phyloP scores from a whole-genome alignment of 2,329 filamentous ascomycete species.

The Xylaria hypoxylon region DNA sequence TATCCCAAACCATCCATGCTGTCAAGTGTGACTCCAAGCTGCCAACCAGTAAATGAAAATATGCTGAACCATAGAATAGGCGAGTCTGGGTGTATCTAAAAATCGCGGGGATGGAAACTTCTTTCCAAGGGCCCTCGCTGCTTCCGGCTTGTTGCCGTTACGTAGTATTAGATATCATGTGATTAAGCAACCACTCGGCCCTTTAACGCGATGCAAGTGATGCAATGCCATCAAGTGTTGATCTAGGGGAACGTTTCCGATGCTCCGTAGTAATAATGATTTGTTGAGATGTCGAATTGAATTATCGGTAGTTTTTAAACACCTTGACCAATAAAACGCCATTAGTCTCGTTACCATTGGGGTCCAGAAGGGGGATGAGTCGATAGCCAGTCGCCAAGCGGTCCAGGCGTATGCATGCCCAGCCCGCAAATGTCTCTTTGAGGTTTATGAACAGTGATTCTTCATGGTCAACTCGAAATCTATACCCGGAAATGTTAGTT shows the following conservation, averaged over 20 bases:
- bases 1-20: slow-evolving; percentile 38
- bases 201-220: slow-evolving; percentile 14
- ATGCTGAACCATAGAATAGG: neutral
- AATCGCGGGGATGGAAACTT: neutral
- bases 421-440: slow-evolving; percentile 51
- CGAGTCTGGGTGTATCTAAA: slow-evolving; percentile 3
- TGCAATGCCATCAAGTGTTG: slow-evolving; percentile 5
- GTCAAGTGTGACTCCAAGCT: slow-evolving; percentile 24
- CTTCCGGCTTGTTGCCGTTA: neutral
- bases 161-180: neutral
- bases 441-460: slow-evolving; percentile 26
- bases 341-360: slow-evolving; percentile 57
- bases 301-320: slow-evolving; percentile 58
- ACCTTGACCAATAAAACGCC: slow-evolving; percentile 66
- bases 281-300: neutral
- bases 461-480: slow-evolving; percentile 63
- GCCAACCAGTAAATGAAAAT: slow-evolving; percentile 22
- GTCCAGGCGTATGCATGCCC: slow-evolving; percentile 71
- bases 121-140: neutral
- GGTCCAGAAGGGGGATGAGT: slow-evolving; percentile 63
- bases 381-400: slow-evolving; percentile 67
- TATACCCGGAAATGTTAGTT: slow-evolving; percentile 48
- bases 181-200: neutral
- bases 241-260: neutral
- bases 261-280: neutral